phyloP scores from a whole-genome alignment of 306 rosid species.

The Adenanthera pavonina region DNA sequence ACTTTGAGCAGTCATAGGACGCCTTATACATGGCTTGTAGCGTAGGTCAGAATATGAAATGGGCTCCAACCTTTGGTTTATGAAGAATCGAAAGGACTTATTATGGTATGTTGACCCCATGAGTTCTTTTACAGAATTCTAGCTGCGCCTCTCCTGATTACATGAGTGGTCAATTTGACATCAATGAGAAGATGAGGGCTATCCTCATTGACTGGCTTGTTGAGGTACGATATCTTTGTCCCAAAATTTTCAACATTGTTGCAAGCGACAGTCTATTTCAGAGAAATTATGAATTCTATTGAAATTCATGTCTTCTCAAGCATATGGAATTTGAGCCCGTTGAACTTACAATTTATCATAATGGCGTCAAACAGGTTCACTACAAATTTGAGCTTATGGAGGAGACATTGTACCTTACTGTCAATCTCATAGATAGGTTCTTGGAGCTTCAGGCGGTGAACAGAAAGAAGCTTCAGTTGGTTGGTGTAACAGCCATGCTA shows the following conservation, averaged over 20 bases:
- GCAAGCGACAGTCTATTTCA: background rate
- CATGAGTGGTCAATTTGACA: constrained; percentile 48
- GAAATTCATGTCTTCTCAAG: background rate
- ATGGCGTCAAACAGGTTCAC: constrained; percentile 50
- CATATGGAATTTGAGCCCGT: background rate
- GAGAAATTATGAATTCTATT: background rate
- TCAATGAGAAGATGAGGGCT: constrained; percentile 59
- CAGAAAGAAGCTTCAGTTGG: constrained; percentile 55
- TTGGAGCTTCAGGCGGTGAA: constrained; percentile 44
- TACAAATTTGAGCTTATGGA: constrained; percentile 56
- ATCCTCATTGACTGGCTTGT: constrained; percentile 57
- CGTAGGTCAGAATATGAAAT: background rate
- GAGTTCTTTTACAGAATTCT: constrained; percentile 39
- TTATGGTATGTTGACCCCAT: constrained; percentile 12
- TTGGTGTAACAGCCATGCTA: constrained; percentile 54
- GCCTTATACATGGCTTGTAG: background rate
- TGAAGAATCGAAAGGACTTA: background rate
- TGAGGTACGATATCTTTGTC: constrained; percentile 42
- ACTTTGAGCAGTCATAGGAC: background rate
- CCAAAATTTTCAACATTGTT: background rate
- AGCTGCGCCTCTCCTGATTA: constrained; percentile 48
- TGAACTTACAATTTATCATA: constrained; percentile 1
- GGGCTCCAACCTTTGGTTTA: background rate
- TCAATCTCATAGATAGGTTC: constrained; percentile 54
- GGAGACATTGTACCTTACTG: constrained; percentile 51